These are phyloP conservation scores for Candida coquimbonensis DNA, from an alignment of 805 yeast genomes.

Conservation along the genomic window DNA sequence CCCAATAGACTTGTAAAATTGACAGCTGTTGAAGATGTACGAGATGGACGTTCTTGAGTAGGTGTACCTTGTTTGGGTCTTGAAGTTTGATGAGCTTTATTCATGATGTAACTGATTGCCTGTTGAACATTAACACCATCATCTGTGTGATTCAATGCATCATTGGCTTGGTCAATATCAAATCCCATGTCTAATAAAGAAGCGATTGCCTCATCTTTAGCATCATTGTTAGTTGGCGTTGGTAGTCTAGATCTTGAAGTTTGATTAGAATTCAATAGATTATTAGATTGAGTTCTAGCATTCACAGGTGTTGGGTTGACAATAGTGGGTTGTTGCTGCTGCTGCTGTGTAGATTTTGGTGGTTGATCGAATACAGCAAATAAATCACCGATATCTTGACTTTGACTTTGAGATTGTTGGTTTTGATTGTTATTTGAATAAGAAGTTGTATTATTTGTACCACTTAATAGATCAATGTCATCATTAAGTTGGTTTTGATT, in stretches of 20 bases:
- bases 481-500: not conserved
- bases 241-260: not conserved
- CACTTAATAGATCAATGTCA: not conserved
- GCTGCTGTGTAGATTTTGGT: not conserved
- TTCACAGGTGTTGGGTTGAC: slow-evolving; percentile 5
- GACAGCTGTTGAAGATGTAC: not conserved
- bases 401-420: slow-evolving; percentile 1
- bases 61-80: slow-evolving; percentile 22
- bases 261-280: too few relatives aligned
- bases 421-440: not conserved
- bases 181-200: slow-evolving; percentile 80
- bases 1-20: slow-evolving; percentile 16
- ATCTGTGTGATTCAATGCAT: slow-evolving; percentile 47
- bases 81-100: slow-evolving; percentile 41
- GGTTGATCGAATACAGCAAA: slow-evolving; percentile 27
- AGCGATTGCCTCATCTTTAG: slow-evolving; percentile 48
- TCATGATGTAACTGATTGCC: slow-evolving; percentile 64
- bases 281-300: not conserved
- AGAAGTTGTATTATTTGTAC: not conserved
- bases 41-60: slow-evolving; percentile 2
- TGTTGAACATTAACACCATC: slow-evolving; percentile 51
- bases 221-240: slow-evolving; percentile 10
- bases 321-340: not conserved
- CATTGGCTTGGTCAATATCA: slow-evolving; percentile 47
- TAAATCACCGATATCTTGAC: slow-evolving; percentile 23